A percentile compares a stretch with the other conserved stretches of the same genome.
Evolutionary conservation across 768 basidiomycete species (phyloP).

Genomic region (Pleurotus sapidus): DNA sequence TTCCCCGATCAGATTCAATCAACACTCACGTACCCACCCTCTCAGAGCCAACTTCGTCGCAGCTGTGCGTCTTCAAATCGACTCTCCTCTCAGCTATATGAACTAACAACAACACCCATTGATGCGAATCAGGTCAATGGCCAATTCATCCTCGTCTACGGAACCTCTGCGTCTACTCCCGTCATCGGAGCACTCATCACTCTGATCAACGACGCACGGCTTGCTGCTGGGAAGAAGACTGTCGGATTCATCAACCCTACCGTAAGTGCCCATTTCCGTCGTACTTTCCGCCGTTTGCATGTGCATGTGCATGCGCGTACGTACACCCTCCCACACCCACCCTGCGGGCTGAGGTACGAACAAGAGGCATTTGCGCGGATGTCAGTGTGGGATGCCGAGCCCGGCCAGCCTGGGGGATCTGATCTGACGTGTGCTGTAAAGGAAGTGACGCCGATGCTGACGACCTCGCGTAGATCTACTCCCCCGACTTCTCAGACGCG

Average conservation of each 20-base stretch:
- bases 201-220: conserved; percentile 50
- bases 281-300: background rate
- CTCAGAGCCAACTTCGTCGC: conserved; percentile 41
- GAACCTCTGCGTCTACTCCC: conserved; percentile 48
- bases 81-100: too few species aligned
- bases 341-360: too few species aligned
- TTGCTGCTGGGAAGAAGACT: conserved; percentile 34
- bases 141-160: conserved; percentile 35
- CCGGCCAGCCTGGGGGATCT: background rate
- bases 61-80: conserved; percentile 21
- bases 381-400: too few species aligned
- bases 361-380: too few species aligned
- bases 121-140: conserved; percentile 27
- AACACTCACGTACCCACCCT: conserved; percentile 1
- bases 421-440: background rate
- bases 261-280: conserved; percentile 16
- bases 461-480: conserved; percentile 35
- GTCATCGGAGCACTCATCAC: conserved; percentile 47
- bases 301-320: background rate
- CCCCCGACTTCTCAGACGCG: conserved; percentile 32
- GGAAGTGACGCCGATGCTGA: background rate
- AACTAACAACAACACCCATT: background rate
- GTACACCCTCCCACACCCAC: too few species aligned
- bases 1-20: background rate
- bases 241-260: conserved; percentile 50